phyloP scores from a whole-genome alignment of 140 eudicot genomes.

The Bidens hawaiensis region DNA sequence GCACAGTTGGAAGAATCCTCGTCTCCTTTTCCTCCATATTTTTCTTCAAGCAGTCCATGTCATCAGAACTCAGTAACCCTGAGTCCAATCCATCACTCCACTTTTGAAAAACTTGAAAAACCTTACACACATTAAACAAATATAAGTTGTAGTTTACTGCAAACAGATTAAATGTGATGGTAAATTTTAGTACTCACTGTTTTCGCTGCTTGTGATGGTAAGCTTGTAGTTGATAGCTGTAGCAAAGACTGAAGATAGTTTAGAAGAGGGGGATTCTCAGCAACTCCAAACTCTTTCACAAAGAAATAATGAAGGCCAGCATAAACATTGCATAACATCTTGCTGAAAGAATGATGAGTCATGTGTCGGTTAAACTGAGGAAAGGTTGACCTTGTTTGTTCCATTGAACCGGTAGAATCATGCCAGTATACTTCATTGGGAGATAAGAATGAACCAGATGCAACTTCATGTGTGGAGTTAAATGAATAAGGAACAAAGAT shows the following conservation, averaged over 20 bases:
- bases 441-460: constrained; percentile 65
- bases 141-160: no score
- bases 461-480: constrained; percentile 39
- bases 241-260: constrained; percentile 65
- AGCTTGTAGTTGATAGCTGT: constrained; percentile 50
- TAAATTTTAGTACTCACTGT: constrained; percentile 55
- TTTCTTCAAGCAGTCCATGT: constrained; percentile 52
- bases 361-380: constrained; percentile 16
- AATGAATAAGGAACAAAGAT: constrained; percentile 64
- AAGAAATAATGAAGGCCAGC: constrained; percentile 79
- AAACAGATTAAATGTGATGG: no score
- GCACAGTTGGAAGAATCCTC: no score
- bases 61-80: constrained; percentile 54
- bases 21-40: constrained; percentile 46
- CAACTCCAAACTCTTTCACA: constrained; percentile 80
- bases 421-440: constrained; percentile 85
- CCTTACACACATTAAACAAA: constrained; percentile 37
- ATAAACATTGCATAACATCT: constrained; percentile 51
- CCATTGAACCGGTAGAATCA: constrained; percentile 65
- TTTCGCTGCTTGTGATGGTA: constrained; percentile 68
- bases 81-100: constrained; percentile 68
- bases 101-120: constrained; percentile 58
- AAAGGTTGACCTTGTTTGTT: constrained; percentile 28
- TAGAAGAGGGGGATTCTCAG: constrained; percentile 56
- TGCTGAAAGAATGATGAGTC: constrained; percentile 26